Evolutionary conservation across 495 filamentous ascomycete species (phyloP).

Genomic region (Evernia prunastri): DNA sequence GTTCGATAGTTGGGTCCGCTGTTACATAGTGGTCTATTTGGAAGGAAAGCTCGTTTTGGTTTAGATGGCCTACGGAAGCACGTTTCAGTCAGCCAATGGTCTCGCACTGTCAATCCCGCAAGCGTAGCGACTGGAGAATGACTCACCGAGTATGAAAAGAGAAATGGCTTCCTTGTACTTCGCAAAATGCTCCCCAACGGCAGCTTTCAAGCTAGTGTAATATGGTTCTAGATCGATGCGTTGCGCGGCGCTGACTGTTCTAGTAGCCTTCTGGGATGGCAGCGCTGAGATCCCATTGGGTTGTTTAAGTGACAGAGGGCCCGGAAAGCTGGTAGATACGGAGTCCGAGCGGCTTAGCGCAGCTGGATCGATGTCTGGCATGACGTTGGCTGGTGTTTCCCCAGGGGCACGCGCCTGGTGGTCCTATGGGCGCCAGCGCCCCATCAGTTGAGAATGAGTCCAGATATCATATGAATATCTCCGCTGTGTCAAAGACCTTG

Average conservation of each 20-base stretch:
- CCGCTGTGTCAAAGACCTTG: background rate
- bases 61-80: constrained; percentile 59
- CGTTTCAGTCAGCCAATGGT: constrained; percentile 5
- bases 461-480: background rate
- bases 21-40: constrained; percentile 68
- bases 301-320: constrained; percentile 52
- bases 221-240: constrained; percentile 87
- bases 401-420: constrained; percentile 28
- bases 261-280: constrained; percentile 46
- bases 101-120: constrained; percentile 12
- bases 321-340: constrained; percentile 50
- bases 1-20: constrained; percentile 61
- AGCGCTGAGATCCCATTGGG: constrained; percentile 41
- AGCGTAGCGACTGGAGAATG: background rate
- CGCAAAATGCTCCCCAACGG: constrained; percentile 78
- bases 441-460: constrained; percentile 18
- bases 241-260: constrained; percentile 62
- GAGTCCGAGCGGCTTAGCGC: constrained; percentile 68
- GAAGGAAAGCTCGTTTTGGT: constrained; percentile 74
- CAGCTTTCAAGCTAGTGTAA: constrained; percentile 76
- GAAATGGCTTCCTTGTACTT: constrained; percentile 79
- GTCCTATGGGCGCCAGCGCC: constrained; percentile 25
- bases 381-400: constrained; percentile 39
- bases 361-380: constrained; percentile 82
- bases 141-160: constrained; percentile 74